Conservation (phyloP, 2,329 filamentous ascomycete genomes). For the Penicillium sp. region DNA sequence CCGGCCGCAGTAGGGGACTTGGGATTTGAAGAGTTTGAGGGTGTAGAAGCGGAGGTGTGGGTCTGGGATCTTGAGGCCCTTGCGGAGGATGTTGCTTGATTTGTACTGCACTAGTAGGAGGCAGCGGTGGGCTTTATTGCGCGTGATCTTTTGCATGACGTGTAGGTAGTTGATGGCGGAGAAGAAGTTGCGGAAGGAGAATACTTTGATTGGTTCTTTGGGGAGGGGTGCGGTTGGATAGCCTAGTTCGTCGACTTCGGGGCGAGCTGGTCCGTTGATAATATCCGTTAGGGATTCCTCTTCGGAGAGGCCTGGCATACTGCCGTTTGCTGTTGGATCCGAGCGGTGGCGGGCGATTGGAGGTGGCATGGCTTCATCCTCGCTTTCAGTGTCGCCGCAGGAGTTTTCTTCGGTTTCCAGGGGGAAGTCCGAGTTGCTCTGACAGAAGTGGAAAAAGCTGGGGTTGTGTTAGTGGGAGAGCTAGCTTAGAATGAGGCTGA, state of each 20-base stretch:
- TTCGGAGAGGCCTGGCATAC: conserved; percentile 24
- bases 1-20: conserved; percentile 94
- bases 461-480: conserved; percentile 11
- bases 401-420: conserved; percentile 35
- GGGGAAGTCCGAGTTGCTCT: conserved; percentile 63
- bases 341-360: conserved; percentile 65
- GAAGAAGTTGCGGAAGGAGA: conserved; percentile 93
- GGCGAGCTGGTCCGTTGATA: conserved; percentile 35
- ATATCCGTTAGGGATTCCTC: conserved; percentile 26
- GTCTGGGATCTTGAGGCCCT: conserved; percentile 86
- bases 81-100: conserved; percentile 85
- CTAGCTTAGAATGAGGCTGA: too few relatives aligned
- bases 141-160: conserved; percentile 96
- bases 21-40: conserved; percentile 96
- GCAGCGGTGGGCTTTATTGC: conserved; percentile 91
- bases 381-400: conserved; percentile 43
- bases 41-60: conserved; percentile 86
- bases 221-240: conserved; percentile 70
- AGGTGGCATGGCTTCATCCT: conserved; percentile 77
- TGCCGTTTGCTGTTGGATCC: conserved; percentile 28
- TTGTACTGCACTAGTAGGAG: conserved; percentile 94
- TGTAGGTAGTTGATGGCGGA: conserved; percentile 92
- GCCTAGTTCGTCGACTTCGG: conserved; percentile 80
- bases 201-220: conserved; percentile 72
- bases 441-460: conserved; percentile 91